A percentile compares a stretch with the other conserved stretches of the same genome.
Conservation (phyloP, 148 eudicot species). For the Nepenthes mirabilis region DNA sequence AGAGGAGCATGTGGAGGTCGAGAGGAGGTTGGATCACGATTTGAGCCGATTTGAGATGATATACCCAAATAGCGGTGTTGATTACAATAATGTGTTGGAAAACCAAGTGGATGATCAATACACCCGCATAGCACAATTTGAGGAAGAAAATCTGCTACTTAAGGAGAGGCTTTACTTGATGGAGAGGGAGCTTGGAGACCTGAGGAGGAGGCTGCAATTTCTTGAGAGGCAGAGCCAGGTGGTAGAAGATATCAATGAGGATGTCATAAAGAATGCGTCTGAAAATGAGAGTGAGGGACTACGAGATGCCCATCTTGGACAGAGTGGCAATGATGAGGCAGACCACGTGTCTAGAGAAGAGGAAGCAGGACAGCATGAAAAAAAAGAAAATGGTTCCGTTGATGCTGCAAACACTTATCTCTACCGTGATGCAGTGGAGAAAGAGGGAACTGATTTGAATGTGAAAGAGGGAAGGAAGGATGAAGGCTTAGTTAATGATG, state of each 20-base stretch:
- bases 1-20: constrained; percentile 96
- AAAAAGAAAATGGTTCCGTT: constrained; percentile 7
- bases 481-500: constrained; percentile 11
- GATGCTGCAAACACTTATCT: constrained; percentile 11
- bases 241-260: constrained; percentile 45
- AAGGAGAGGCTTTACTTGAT: constrained; percentile 82
- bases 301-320: constrained; percentile 18
- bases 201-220: constrained; percentile 62
- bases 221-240: constrained; percentile 57
- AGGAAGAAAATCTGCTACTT: constrained; percentile 78
- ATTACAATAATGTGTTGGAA: constrained; percentile 52
- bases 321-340: constrained; percentile 31
- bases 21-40: constrained; percentile 92
- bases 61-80: constrained; percentile 39
- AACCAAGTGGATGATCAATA: constrained; percentile 97
- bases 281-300: constrained; percentile 66
- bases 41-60: constrained; percentile 93
- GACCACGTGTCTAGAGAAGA: constrained; percentile 18
- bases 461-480: constrained; percentile 11
- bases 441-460: constrained; percentile 1
- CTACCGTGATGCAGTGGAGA: constrained; percentile 3
- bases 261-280: constrained; percentile 66
- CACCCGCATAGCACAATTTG: constrained; percentile 70
- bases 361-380: constrained; percentile 8
- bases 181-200: constrained; percentile 83